These are phyloP conservation scores for Chaetomium tenue DNA, from an alignment of 495 filamentous ascomycete genomes.

Conservation along the genomic window DNA sequence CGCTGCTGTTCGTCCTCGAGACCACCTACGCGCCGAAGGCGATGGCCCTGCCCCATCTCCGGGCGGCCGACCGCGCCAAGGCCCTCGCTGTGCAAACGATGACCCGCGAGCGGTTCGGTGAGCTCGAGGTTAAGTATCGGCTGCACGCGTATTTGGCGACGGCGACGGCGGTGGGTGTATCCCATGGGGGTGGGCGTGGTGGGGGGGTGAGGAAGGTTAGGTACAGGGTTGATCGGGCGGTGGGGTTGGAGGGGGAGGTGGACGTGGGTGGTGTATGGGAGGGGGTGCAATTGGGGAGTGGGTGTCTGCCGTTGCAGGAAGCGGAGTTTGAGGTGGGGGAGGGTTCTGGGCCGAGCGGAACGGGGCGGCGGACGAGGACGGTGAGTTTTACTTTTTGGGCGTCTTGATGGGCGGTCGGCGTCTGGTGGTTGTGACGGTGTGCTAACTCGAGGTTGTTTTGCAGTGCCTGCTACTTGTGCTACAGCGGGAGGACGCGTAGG, in stretches of 20 bases:
- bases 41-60: not conserved
- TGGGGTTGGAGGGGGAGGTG: not conserved
- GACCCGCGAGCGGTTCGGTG: not conserved
- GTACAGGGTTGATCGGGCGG: not conserved
- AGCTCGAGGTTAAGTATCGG: not conserved
- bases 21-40: not conserved
- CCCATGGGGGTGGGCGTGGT: too few species aligned
- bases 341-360: not conserved
- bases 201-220: not conserved
- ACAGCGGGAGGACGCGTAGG: not conserved
- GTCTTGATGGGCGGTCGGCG: too few species aligned
- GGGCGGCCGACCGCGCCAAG: constrained; percentile 3
- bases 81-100: not conserved
- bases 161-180: not conserved
- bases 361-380: constrained; percentile 1
- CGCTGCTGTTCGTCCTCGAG: constrained; percentile 11
- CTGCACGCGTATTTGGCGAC: not conserved
- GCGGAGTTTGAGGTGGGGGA: constrained; percentile 5
- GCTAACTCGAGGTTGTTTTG: not conserved
- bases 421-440: not conserved
- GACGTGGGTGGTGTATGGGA: not conserved
- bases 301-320: constrained; percentile 7
- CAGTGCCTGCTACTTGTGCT: not conserved
- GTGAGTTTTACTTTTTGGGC: not conserved
- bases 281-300: not conserved